Base-by-base conservation (phyloP, 352 stramenopile genomes). In the Phytophthora ohioensis region DNA sequence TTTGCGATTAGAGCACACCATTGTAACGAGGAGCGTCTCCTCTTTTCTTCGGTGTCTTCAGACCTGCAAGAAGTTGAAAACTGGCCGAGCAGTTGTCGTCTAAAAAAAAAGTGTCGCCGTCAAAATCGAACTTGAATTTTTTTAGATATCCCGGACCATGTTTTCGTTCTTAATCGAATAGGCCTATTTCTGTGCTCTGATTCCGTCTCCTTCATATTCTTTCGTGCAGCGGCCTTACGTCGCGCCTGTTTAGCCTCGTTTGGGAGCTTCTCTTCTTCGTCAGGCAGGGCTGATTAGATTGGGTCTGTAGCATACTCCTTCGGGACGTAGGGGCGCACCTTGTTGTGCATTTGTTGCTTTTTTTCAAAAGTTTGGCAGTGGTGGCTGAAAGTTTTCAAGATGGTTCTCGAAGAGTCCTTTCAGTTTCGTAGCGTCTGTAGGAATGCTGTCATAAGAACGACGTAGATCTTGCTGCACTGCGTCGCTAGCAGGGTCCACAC, bases 281-380 rank as follows among this genome's bases (percentile, higher is more conserved):
- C 36, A 27, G 21, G 56, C 15, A 60, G 59, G 0, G 27, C 39
- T 5, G 15, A 30, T 30, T 75, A 75, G 12, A 75, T 35, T 0
- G 34, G n/a, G 45, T 75, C 54, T 1, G 38, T 15, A 5, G n/a
- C 11, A 36, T 49, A 69, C 31, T 69, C 67, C 1, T 39, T 52
- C 10, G 67, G 59, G 3, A 75, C 54, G 41, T 69, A 75, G 5
- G 59, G 59, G 3, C 36, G 15, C 7, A 75, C 54, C 41, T 75
- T 27, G 21, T 27, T 27, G 21, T 27, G 21, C 21, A 27, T 27
- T 27, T 27, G 21, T 27, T 27, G 21, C 1, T 61, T 34, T 39
- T 73, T 73, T n/a, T 27, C 68, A 58, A 2, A 39, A 34, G 35
- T 73, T 73, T 2, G 38, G 36, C 34, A 34, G 5, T 2, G 58